phyloP scores from a whole-genome alignment of 768 basidiomycete species.

The Mycena polygramma region DNA sequence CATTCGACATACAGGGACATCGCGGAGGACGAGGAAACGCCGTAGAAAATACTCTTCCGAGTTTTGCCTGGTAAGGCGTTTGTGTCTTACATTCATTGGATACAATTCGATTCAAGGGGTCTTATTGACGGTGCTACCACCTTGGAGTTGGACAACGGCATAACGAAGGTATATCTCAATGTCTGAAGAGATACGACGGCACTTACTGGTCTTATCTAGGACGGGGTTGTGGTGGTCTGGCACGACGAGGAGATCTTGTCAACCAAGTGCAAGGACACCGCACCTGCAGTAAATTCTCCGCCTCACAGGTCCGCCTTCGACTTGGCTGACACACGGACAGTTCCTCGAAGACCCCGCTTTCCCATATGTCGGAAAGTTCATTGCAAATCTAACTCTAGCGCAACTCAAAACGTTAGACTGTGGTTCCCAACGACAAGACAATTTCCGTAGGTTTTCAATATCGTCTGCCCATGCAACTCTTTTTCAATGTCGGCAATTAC shows the following conservation, averaged over 20 bases:
- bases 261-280: constrained; percentile 78
- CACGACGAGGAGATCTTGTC: constrained; percentile 78
- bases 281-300: constrained; percentile 63
- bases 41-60: constrained; percentile 78
- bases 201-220: constrained; percentile 55
- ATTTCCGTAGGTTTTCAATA: constrained; percentile 63
- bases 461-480: background rate
- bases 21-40: constrained; percentile 83
- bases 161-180: constrained; percentile 67
- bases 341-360: constrained; percentile 69
- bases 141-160: constrained; percentile 83
- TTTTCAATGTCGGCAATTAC: constrained; percentile 6
- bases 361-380: constrained; percentile 82
- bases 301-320: background rate
- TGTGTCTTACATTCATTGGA: constrained; percentile 18
- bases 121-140: constrained; percentile 82
- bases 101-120: constrained; percentile 60
- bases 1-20: constrained; percentile 74
- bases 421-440: constrained; percentile 71
- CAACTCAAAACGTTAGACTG: constrained; percentile 88
- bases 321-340: constrained; percentile 48
- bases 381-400: constrained; percentile 83
- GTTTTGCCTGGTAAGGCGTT: constrained; percentile 77
- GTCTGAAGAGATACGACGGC: background rate
- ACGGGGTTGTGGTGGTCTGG: constrained; percentile 84